Evolutionary conservation across 2,329 filamentous ascomycete genomes (phyloP), one percentile per base, ranked within the genome.

Genomic region (Aspergillus sp.): DNA sequence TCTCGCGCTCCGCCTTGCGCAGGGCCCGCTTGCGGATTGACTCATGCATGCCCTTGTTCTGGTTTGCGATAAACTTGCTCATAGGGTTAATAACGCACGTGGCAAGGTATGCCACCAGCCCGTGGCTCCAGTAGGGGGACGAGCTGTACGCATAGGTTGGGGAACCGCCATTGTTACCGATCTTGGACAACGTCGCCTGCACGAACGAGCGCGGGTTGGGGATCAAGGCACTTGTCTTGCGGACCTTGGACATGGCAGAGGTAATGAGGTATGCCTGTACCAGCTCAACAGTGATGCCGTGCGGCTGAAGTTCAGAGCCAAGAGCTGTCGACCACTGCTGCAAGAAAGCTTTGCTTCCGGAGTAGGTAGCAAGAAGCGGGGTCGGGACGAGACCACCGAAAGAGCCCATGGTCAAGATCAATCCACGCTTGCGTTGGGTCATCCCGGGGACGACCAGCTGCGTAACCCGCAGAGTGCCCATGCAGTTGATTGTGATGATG

Each of bases 361-460:
- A 96, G 82, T 99, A 99, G 3, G 95, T 98, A 12, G 95, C 95
- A 45, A 99, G 84, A 55, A 95, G 87, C 6, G 96, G 93, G 0
- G 91, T 96, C 7, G 95, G 95, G 60, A 95, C 86, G 77, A 96
- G 89, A 65, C 95, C 96, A 61, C 90, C 95, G 72, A 98, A 96
- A 11, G 93, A 97, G 47, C 93, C 95, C 93, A 99, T 97, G 58
- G 93, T 99, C 55, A 99, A 81, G 69, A 99, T 91, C 37, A 99
- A 82, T 23, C 96, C 95, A 57, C 87, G 86, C 78, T 90, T 91
- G 69, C 93, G 89, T 73, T 88, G 82, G 59, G 90, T 84, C 86
- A 99, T 92, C 59, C 90, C 86, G 0, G 95, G 93, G 0, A 90
- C 88, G 43, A 99, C 82, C 49, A 93, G 82, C 73, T 93, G 88